Percentiles rank a stretch among this genome's conserved stretches.
These are phyloP conservation scores for Fragosphaeria purpurea DNA, from an alignment of 2,329 filamentous ascomycete genomes.

Conservation along the genomic window DNA sequence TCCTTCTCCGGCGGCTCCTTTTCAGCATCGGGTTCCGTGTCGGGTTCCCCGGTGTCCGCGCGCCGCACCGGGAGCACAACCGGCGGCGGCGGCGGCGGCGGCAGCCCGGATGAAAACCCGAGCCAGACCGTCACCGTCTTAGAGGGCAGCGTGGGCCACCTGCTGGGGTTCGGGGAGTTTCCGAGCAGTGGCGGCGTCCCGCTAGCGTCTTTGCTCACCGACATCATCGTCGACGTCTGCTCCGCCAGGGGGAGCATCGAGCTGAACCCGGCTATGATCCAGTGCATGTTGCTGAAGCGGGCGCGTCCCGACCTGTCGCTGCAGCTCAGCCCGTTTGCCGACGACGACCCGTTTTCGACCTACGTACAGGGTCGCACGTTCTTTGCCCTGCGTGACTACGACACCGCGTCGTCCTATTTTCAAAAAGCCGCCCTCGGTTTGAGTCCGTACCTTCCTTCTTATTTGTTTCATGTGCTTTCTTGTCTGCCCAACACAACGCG, in stretches of 20 bases:
- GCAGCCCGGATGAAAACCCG: constrained; percentile 5
- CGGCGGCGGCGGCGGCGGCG: constrained; percentile 26
- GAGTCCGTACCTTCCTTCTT: constrained; percentile 46
- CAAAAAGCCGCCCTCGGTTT: constrained; percentile 73
- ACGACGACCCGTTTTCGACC: constrained; percentile 51
- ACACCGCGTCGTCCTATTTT: constrained; percentile 65
- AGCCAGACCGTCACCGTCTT: constrained; percentile 45
- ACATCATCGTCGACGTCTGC: constrained; percentile 56
- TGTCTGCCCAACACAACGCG: neutral
- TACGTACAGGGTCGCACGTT: constrained; percentile 80
- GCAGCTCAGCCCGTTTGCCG: constrained; percentile 46
- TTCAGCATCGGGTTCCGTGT: constrained; percentile 3
- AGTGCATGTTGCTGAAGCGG: constrained; percentile 51
- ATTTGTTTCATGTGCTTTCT: neutral
- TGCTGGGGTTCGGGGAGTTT: constrained; percentile 53
- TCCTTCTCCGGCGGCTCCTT: constrained; percentile 17
- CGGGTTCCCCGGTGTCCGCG: constrained; percentile 16
- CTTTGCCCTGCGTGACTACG: constrained; percentile 63
- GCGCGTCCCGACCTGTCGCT: constrained; percentile 50
- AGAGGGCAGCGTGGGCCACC: constrained; percentile 50
- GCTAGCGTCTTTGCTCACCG: constrained; percentile 52
- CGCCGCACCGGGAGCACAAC: constrained; percentile 23
- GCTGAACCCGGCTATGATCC: constrained; percentile 48
- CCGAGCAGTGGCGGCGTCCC: constrained; percentile 31
- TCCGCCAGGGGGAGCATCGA: constrained; percentile 57